Conservation (phyloP, 1,284 basidiomycete species). For the Microbotryomycetes sp. region DNA sequence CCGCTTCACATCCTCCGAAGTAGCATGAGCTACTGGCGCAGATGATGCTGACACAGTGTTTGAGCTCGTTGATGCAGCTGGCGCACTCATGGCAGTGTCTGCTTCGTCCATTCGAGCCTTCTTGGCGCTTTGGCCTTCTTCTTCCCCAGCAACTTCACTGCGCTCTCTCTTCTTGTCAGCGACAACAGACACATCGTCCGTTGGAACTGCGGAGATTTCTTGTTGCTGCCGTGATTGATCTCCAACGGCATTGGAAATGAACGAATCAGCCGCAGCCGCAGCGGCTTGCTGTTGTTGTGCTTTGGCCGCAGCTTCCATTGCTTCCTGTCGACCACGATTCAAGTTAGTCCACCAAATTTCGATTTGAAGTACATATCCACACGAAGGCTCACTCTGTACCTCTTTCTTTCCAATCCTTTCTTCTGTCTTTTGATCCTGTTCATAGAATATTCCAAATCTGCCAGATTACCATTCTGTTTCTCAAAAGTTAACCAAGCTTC, state of each 20-base stretch:
- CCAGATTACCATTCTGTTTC: conserved; percentile 66
- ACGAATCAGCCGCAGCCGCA: not conserved
- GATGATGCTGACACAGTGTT: conserved; percentile 35
- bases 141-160: conserved; percentile 20
- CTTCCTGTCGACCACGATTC: conserved; percentile 49
- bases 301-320: conserved; percentile 45
- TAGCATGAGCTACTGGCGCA: not conserved
- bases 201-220: not conserved
- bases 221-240: not conserved
- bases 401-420: conserved; percentile 59
- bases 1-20: conserved; percentile 16
- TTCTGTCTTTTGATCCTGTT: conserved; percentile 42
- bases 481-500: conserved; percentile 83
- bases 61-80: conserved; percentile 15
- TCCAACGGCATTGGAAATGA: not conserved
- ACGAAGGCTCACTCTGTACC: conserved; percentile 55
- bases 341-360: not conserved
- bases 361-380: conserved; percentile 6
- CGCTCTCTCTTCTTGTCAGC: conserved; percentile 49
- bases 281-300: not conserved
- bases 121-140: conserved; percentile 3
- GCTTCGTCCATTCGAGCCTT: conserved; percentile 8
- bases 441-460: conserved; percentile 59
- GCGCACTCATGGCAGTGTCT: conserved; percentile 4
- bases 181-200: conserved; percentile 32